phyloP scores from a whole-genome alignment of 768 basidiomycete species.

The Psilocybe cubensis region DNA sequence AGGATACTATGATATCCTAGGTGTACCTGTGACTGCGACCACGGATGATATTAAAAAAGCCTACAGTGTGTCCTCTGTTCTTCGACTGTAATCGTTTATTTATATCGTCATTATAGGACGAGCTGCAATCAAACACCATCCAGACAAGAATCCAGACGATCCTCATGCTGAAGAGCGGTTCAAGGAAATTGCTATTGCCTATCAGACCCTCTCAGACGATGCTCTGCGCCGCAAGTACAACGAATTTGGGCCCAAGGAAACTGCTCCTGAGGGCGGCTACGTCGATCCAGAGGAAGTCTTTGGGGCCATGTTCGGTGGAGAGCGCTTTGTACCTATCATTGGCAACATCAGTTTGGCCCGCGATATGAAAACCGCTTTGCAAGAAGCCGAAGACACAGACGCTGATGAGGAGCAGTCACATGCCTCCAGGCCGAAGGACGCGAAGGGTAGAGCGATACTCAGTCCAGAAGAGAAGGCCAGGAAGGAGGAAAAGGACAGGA shows the following conservation, averaged over 20 bases:
- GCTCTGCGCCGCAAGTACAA: constrained; percentile 83
- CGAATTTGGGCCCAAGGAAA: constrained; percentile 87
- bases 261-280: constrained; percentile 81
- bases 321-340: constrained; percentile 84
- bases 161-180: constrained; percentile 86
- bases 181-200: constrained; percentile 89
- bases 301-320: constrained; percentile 88
- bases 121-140: constrained; percentile 89
- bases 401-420: constrained; percentile 42
- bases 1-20: constrained; percentile 88
- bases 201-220: constrained; percentile 83
- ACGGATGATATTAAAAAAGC: constrained; percentile 91
- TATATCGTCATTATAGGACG: constrained; percentile 48
- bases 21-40: constrained; percentile 73
- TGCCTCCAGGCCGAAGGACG: constrained; percentile 48
- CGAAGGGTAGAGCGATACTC: constrained; percentile 55
- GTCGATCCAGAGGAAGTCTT: constrained; percentile 87
- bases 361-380: constrained; percentile 92
- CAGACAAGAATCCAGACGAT: constrained; percentile 91
- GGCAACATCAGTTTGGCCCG: constrained; percentile 85
- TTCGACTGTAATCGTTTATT: not conserved
- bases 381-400: constrained; percentile 80
- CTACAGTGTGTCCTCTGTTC: constrained; percentile 60
- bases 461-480: constrained; percentile 74
- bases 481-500: constrained; percentile 72